phyloP scores from a whole-genome alignment of 202 grass and related monocot genomes.

The Bolboschoenoplectus hybrid region DNA sequence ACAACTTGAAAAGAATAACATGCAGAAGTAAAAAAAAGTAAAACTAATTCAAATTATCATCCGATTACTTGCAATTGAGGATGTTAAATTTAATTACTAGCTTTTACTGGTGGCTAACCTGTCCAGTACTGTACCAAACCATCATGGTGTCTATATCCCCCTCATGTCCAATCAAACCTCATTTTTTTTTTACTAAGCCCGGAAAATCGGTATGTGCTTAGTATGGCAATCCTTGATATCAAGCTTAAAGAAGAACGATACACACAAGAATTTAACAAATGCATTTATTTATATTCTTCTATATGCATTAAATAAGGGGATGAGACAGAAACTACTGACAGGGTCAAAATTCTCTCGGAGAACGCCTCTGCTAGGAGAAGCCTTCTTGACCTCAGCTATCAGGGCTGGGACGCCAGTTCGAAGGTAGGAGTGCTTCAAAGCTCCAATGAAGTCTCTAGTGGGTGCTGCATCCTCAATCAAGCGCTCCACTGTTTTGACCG shows the following conservation, averaged over 20 bases:
- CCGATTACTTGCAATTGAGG: conserved; percentile 10
- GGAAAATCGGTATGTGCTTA: background rate
- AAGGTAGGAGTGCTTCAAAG: conserved; percentile 43
- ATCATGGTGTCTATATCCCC: background rate
- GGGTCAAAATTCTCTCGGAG: conserved; percentile 83
- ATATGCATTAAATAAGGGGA: background rate
- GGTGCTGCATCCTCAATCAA: conserved; percentile 49
- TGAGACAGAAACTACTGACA: conserved; percentile 43
- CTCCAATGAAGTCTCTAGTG: conserved; percentile 64
- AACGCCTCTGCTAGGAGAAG: conserved; percentile 70
- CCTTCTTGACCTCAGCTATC: conserved; percentile 92
- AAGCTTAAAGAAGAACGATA: background rate
- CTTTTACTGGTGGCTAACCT: background rate
- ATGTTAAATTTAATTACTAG: background rate
- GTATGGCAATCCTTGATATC: background rate
- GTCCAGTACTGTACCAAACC: background rate
- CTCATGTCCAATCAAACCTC: background rate
- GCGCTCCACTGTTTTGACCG: conserved; percentile 41
- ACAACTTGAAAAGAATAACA: conserved; percentile 9
- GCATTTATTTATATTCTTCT: conserved; percentile 10
- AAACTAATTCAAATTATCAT: background rate
- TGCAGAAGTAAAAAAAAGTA: background rate
- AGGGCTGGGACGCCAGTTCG: conserved; percentile 59
- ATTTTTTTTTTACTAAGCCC: background rate
- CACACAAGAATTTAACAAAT: background rate